A percentile compares a stretch with the other conserved stretches of the same genome.
Conservation (phyloP, 2,329 filamentous ascomycete species). For the Macrophomina tecta region DNA sequence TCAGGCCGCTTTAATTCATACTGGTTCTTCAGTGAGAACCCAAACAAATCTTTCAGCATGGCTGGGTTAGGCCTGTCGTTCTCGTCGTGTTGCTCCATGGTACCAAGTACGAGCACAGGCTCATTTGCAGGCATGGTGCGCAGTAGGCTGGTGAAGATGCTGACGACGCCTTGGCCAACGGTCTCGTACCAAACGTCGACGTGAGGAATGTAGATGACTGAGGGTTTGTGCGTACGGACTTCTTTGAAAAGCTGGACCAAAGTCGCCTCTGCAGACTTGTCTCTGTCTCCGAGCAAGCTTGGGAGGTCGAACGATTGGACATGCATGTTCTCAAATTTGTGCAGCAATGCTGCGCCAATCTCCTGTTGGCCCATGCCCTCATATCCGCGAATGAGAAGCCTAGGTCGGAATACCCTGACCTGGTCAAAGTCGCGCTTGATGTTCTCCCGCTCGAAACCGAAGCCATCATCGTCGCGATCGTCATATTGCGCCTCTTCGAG, state of each 20-base stretch:
- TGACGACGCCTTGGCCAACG: constrained; percentile 68
- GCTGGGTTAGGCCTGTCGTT: constrained; percentile 61
- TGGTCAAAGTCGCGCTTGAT: constrained; percentile 77
- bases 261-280: constrained; percentile 82
- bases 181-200: constrained; percentile 86
- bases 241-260: constrained; percentile 91
- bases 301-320: constrained; percentile 94
- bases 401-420: constrained; percentile 84
- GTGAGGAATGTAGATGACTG: constrained; percentile 92
- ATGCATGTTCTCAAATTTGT: constrained; percentile 91
- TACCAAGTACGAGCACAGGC: constrained; percentile 85
- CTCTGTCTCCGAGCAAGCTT: constrained; percentile 81
- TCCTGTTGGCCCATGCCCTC: constrained; percentile 95
- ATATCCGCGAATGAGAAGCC: constrained; percentile 80
- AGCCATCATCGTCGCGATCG: constrained; percentile 74
- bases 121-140: constrained; percentile 87
- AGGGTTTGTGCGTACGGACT: constrained; percentile 91
- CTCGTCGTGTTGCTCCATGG: constrained; percentile 72
- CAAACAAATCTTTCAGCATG: constrained; percentile 80
- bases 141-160: constrained; percentile 83
- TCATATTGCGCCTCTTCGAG: constrained; percentile 95
- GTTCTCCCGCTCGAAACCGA: constrained; percentile 84
- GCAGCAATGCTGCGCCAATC: constrained; percentile 80
- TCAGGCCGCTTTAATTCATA: constrained; percentile 72
- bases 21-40: constrained; percentile 80